Percentiles rank a stretch among this genome's conserved stretches.
Conservation (phyloP, 768 basidiomycete species). For the Auriscalpium microsporum region DNA sequence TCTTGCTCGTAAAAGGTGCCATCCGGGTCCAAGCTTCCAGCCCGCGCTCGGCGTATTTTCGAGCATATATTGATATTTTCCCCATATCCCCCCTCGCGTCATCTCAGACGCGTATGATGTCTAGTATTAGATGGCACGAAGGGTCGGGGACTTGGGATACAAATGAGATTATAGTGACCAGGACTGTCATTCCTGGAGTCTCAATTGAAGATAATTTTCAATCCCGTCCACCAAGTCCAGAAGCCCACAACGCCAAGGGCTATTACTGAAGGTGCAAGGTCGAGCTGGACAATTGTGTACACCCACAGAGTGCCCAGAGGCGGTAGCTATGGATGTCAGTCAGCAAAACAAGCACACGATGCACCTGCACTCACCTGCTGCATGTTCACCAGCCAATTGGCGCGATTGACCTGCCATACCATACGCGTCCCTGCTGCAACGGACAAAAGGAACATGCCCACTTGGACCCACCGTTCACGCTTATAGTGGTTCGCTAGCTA, state of each 20-base stretch:
- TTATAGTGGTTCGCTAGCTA: constrained; percentile 59
- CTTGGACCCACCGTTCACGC: constrained; percentile 41
- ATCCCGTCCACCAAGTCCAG: constrained; percentile 56
- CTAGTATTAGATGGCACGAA: neutral
- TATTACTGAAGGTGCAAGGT: constrained; percentile 51
- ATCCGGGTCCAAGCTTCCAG: constrained; percentile 47
- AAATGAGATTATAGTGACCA: neutral
- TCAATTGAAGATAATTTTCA: constrained; percentile 25
- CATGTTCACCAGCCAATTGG: constrained; percentile 66
- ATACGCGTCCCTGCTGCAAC: constrained; percentile 51
- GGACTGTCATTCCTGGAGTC: neutral
- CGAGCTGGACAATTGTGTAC: constrained; percentile 63
- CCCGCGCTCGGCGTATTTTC: constrained; percentile 67
- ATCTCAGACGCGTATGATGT: neutral
- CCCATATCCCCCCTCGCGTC: neutral
- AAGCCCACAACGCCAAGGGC: constrained; percentile 43
- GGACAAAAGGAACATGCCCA: constrained; percentile 50
- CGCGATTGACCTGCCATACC: constrained; percentile 62
- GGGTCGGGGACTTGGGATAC: neutral
- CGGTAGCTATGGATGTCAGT: constrained; percentile 43
- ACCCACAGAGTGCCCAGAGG: constrained; percentile 76
- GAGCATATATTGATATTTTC: constrained; percentile 46
- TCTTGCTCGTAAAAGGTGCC: constrained; percentile 75
- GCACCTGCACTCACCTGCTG: constrained; percentile 44
- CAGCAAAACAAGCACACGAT: neutral